A percentile compares a stretch with the other conserved stretches of the same genome.
phyloP scores from a whole-genome alignment of 768 basidiomycete genomes.

The Galerina sulciceps region DNA sequence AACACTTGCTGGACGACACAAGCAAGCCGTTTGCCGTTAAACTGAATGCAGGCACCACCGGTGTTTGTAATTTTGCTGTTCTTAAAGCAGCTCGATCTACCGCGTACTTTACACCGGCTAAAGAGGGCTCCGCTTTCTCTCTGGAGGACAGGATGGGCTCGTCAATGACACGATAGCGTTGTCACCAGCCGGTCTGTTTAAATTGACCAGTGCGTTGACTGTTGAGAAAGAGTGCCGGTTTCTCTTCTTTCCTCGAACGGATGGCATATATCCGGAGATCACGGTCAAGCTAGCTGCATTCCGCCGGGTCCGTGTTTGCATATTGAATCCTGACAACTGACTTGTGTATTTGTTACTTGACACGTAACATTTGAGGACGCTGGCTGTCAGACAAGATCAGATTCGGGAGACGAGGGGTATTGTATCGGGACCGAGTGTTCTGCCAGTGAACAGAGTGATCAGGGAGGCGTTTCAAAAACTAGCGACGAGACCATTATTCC shows the following conservation, averaged over 20 bases:
- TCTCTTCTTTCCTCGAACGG: background rate
- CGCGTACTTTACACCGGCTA: slow-evolving; percentile 88
- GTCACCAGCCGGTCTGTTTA: slow-evolving; percentile 79
- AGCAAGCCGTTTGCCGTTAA: slow-evolving; percentile 84
- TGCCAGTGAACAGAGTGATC: slow-evolving; percentile 57
- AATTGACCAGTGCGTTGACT: slow-evolving; percentile 76
- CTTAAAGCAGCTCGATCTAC: slow-evolving; percentile 30
- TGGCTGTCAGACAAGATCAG: slow-evolving; percentile 59
- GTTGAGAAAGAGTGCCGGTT: slow-evolving; percentile 78
- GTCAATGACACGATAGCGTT: slow-evolving; percentile 83
- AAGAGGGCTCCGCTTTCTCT: slow-evolving; percentile 64
- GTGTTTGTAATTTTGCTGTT: slow-evolving; percentile 64
- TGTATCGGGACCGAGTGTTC: background rate
- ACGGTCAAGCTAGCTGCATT: slow-evolving; percentile 61
- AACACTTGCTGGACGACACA: slow-evolving; percentile 70
- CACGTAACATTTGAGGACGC: slow-evolving; percentile 71
- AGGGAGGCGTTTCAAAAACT: slow-evolving; percentile 75
- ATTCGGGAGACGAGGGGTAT: slow-evolving; percentile 32
- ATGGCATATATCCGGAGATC: slow-evolving; percentile 32
- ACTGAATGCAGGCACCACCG: slow-evolving; percentile 86
- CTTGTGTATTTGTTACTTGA: no score
- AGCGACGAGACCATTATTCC: slow-evolving; percentile 81
- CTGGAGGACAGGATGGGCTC: slow-evolving; percentile 89
- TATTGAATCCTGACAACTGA: background rate
- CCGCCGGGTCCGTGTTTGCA: slow-evolving; percentile 52